Base-by-base conservation (phyloP, 2,329 filamentous ascomycete genomes). In the Aureobasidium mangrovei region DNA sequence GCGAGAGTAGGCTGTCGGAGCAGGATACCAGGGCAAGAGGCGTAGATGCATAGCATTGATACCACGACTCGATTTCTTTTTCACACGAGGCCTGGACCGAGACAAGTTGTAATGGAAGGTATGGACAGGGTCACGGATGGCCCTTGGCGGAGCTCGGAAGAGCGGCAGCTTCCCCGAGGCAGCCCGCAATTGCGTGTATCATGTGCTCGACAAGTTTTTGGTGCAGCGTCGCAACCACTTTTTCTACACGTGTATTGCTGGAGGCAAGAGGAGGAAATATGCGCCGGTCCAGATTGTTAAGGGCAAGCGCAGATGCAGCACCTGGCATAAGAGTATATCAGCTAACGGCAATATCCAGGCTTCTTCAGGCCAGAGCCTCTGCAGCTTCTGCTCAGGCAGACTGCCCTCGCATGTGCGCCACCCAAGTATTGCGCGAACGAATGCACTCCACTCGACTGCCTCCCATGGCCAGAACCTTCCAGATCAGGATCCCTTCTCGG, bases 341-440 rank as follows among this genome's bases (percentile, higher is more conserved):
- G 24, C 46, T 52, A 32, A 56, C 10, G 4, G 28, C 10, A 4
- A 10, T 12, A 29, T n/a, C 29, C 44, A 56, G 54, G 36, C 47
- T 12, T 51, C 47, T 12, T 56, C 54, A 7, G 53, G 54, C 48
- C 54, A 56, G n/a, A 52, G 47, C 36, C 4, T 56, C 28, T 56
- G 54, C 46, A 49, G 33, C 41, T 53, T 53, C n/a, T 56, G 54
- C 42, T 47, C 54, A 27, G 33, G 46, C 29, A 46, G 54, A 24
- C 33, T 52, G n/a, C 18, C 43, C 7, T 31, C 49, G 35, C 39
- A 44, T 26, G 32, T 18, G 12, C 40, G 26, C 24, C 47, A 35
- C 7, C 41, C 47, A 18, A 52, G 18, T 28, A 26, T 42, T n/a
- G 12, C 24, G 4, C 31, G 49, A 12, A 43, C 38, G 7, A 43